Conservation (phyloP, 345 rosid species). For the Brassica juncea region DNA sequence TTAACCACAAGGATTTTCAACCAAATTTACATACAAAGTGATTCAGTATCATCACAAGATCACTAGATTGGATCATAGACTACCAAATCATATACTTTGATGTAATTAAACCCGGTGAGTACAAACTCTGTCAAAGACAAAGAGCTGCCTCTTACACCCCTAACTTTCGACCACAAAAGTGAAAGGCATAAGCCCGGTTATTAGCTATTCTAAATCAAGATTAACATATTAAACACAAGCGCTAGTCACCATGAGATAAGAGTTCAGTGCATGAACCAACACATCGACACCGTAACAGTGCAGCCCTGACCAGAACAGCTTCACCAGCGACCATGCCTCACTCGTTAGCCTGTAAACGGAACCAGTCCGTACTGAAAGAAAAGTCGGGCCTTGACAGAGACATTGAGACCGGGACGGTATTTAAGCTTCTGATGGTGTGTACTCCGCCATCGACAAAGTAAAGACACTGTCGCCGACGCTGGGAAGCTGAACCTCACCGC, state of each 20-base stretch:
- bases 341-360: neutral
- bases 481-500: neutral
- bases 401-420: neutral
- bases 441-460: neutral
- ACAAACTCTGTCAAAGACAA: neutral
- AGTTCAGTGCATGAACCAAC: no score
- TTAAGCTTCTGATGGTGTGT: neutral
- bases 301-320: neutral
- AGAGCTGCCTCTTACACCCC: neutral
- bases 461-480: neutral
- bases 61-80: neutral
- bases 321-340: neutral
- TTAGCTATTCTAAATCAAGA: no score
- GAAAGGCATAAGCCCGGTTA: no score
- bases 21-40: neutral
- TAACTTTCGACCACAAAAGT: neutral
- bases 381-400: neutral
- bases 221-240: no score
- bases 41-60: neutral
- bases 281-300: no score
- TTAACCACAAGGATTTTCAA: neutral
- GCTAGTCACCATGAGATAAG: no score
- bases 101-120: neutral
- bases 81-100: neutral
- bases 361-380: neutral